phyloP scores from a whole-genome alignment of 208 protist species.

The Acanthamoeba lenticulata region DNA sequence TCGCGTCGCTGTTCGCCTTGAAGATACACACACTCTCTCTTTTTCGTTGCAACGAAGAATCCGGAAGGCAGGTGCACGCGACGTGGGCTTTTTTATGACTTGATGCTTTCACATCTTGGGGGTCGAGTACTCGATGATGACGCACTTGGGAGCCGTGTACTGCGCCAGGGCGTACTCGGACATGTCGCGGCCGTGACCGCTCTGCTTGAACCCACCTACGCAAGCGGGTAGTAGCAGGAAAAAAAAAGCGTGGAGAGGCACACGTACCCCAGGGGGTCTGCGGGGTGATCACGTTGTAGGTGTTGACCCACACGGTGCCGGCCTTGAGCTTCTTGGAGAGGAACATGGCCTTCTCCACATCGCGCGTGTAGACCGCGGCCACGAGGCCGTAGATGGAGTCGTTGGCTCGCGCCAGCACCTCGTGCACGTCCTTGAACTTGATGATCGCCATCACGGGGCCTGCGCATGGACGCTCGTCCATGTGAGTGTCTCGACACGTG shows the following conservation, averaged over 20 bases:
- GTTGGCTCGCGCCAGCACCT: conserved; percentile 7
- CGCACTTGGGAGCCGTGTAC: conserved; percentile 42
- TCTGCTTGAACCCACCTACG: conserved; percentile 50
- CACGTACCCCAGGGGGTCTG: background rate
- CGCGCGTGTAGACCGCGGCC: conserved; percentile 25
- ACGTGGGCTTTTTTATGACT: too few species aligned
- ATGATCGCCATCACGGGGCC: conserved; percentile 24
- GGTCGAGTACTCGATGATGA: conserved; percentile 49
- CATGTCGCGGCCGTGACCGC: background rate
- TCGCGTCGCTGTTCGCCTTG: background rate
- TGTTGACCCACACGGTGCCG: conserved; percentile 59
- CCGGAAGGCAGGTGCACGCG: too few species aligned
- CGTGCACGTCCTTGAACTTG: conserved; percentile 38
- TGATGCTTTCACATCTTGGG: background rate
- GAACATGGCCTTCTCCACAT: conserved; percentile 8
- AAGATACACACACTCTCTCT: too few species aligned
- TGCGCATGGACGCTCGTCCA: too few species aligned
- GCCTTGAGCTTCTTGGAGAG: conserved; percentile 29
- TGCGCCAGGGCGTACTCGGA: conserved; percentile 34
- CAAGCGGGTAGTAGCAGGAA: background rate
- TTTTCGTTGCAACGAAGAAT: too few species aligned
- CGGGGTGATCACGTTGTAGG: conserved; percentile 36
- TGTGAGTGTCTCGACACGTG: background rate
- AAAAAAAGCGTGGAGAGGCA: background rate
- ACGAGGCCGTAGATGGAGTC: conserved; percentile 25